These are phyloP conservation scores for Fusarium falciforme DNA, from an alignment of 2,329 filamentous ascomycete species.

Conservation along the genomic window DNA sequence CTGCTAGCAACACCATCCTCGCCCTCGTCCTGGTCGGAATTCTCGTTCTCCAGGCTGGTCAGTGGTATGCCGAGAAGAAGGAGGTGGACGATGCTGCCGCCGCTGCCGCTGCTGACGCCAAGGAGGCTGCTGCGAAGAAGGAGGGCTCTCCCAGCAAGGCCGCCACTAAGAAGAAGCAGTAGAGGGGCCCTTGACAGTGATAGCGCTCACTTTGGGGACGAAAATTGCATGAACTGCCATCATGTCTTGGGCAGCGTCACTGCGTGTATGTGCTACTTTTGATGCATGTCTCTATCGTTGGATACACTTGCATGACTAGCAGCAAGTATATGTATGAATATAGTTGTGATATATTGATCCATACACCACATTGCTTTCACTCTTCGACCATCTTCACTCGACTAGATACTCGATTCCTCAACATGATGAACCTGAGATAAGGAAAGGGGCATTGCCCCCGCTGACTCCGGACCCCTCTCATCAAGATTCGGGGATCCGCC, in stretches of 20 bases:
- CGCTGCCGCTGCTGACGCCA: constrained; percentile 65
- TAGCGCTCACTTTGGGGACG: not conserved
- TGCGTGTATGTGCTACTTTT: not conserved
- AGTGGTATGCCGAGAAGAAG: constrained; percentile 98
- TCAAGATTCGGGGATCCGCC: not conserved
- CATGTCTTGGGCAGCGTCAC: not conserved
- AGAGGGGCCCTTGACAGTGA: constrained; percentile 1
- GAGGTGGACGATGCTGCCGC: constrained; percentile 83
- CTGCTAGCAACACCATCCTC: constrained; percentile 95
- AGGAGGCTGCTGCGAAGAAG: constrained; percentile 51
- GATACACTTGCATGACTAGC: not conserved
- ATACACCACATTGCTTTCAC: not conserved
- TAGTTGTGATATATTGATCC: not conserved
- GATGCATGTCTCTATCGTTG: constrained; percentile 1
- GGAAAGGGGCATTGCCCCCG: not conserved
- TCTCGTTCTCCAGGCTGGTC: constrained; percentile 90
- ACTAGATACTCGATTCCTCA: not conserved
- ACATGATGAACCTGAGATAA: not conserved
- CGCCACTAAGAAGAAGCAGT: constrained; percentile 53
- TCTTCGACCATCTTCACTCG: not conserved
- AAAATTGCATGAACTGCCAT: not conserved
- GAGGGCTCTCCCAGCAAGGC: constrained; percentile 46
- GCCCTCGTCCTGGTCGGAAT: constrained; percentile 93
- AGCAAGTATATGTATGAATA: constrained; percentile 5
- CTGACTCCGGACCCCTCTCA: not conserved